Conservation (phyloP, 108 stramenopile species). For the Cylindrotheca fusiformis region DNA sequence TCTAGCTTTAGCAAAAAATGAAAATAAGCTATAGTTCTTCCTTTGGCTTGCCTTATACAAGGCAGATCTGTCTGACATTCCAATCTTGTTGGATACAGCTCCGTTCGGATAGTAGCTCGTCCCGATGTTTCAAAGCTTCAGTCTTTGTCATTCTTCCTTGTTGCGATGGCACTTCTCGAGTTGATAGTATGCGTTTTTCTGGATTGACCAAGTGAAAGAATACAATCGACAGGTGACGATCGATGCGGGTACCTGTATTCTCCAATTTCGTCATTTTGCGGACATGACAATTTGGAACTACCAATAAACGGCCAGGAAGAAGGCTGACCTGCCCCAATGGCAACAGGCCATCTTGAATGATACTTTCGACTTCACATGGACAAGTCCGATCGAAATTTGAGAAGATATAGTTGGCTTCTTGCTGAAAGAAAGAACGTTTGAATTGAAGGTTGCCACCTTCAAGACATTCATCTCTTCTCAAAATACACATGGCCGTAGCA, state of each 20-base stretch:
- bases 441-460: conserved; percentile 16
- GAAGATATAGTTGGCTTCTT: not conserved
- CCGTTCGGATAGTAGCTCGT: conserved; percentile 25
- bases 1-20: conserved; percentile 58
- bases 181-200: conserved; percentile 14
- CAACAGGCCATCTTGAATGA: conserved; percentile 1
- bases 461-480: not conserved
- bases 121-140: conserved; percentile 12
- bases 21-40: not conserved
- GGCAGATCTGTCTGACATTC: conserved; percentile 20
- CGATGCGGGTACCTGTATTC: not conserved
- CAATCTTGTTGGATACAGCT: conserved; percentile 21
- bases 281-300: conserved; percentile 24
- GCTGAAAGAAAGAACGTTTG: conserved; percentile 12
- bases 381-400: not conserved
- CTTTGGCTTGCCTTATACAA: not conserved
- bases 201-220: conserved; percentile 33
- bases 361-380: not conserved
- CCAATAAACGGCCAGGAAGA: conserved; percentile 11
- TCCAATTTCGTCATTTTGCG: conserved; percentile 6
- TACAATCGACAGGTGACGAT: conserved; percentile 1
- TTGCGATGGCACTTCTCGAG: conserved; percentile 22
- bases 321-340: conserved; percentile 20
- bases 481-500: conserved; percentile 12
- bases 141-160: conserved; percentile 6